Base-by-base conservation (phyloP, 2,329 filamentous ascomycete genomes). In the Tolypocladium endophyticum region DNA sequence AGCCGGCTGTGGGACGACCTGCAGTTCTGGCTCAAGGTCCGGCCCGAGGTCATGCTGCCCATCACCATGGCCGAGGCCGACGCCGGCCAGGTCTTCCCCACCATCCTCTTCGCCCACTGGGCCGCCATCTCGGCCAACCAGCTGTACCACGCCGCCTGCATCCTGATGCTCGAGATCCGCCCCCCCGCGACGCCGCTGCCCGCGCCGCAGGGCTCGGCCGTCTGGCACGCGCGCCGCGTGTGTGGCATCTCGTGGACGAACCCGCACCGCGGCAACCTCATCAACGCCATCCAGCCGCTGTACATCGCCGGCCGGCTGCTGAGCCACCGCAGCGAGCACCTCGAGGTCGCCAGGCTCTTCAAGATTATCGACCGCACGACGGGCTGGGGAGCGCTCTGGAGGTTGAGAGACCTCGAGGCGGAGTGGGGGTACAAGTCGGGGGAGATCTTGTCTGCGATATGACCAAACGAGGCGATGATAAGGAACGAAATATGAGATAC, bases 241-340 rank as follows among this genome's bases (percentile, higher is more conserved):
- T 79, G 77, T 41, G 80, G 79, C 0, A 82, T 82, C 20, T 81
- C 80, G 1, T 65, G 76, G 41, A 74, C 79, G 3, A 83, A 82
- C 25, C 47, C 47, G 47, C 47, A 50, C 47, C 47, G 47, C 28
- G 47, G 47, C 47, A 50, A 50, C 25, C 47, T 50, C 47, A 50
- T 50, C 47, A 50, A 50, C 47, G 47, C 47, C 25, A 50, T 50
- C 25, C 47, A 50, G 47, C 47, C 47, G 47, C 47, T 50, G 47
- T 50, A 50, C 47, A 25, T 50, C 25, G 47, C 47, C 0, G 47
- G 47, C 3, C 47, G 47, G 6, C 47, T 50, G 47, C 47, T 50
- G 14, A 50, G 47, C 47, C 47, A 50, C 47, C 47, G 47, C 47
- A 50, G 47, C 47, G 47, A 50, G 47, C 47, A 50, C 47, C 47